Conservation (phyloP, 805 yeast genomes). For the Naumovozyma baii region DNA sequence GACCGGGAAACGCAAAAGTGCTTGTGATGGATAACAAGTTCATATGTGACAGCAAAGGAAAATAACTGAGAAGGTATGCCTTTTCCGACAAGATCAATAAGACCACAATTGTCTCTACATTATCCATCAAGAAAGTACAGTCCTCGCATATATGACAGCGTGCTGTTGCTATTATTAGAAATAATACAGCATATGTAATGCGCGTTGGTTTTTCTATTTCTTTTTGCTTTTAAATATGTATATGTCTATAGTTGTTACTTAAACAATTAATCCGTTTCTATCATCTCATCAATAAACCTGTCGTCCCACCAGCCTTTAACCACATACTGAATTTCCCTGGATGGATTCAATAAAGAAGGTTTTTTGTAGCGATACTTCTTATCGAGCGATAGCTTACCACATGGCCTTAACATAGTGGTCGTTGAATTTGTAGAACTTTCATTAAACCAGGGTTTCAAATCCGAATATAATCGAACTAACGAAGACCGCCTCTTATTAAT, state of each 20-base stretch:
- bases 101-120: no score
- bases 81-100: background rate
- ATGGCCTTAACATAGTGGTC: slow-evolving; percentile 21
- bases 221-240: no score
- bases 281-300: slow-evolving; percentile 11
- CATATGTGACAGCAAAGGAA: no score
- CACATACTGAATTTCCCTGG: slow-evolving; percentile 23
- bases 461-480: slow-evolving; percentile 19
- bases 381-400: slow-evolving; percentile 18
- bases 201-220: no score
- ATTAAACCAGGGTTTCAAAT: slow-evolving; percentile 22
- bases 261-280: background rate
- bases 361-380: slow-evolving; percentile 4
- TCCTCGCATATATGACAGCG: no score
- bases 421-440: slow-evolving; percentile 1
- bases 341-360: background rate
- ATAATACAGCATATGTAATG: background rate
- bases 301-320: slow-evolving; percentile 30
- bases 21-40: no score
- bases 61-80: no score
- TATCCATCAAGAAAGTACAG: no score
- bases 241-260: background rate
- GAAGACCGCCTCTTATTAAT: slow-evolving; percentile 6
- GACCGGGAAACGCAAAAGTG: no score
- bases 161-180: no score